A percentile compares a stretch with the other conserved stretches of the same genome.
Conservation (phyloP, 352 stramenopile species). For the Phytophthora podocarpi region DNA sequence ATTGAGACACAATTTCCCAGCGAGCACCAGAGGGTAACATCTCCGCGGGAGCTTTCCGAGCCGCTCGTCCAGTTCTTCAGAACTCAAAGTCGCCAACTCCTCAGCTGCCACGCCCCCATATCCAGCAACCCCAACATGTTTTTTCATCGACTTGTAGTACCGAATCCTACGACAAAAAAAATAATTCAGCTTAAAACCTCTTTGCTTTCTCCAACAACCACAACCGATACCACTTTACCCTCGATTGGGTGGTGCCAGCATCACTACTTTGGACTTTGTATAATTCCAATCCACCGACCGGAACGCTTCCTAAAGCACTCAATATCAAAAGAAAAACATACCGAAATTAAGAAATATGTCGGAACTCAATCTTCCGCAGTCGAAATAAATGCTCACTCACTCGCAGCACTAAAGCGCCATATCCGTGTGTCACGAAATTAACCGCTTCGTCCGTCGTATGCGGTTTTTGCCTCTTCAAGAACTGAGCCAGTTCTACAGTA, state of each 20-base stretch:
- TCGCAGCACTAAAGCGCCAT: conserved; percentile 69
- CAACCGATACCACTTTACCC: conserved; percentile 35
- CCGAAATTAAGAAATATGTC: conserved; percentile 1
- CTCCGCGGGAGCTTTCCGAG: conserved; percentile 69
- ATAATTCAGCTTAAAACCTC: not conserved
- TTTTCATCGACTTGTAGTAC: conserved; percentile 69
- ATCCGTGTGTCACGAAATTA: conserved; percentile 79
- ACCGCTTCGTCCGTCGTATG: conserved; percentile 59
- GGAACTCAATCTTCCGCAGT: not conserved
- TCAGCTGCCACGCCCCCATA: conserved; percentile 65
- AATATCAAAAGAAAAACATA: not conserved
- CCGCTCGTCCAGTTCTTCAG: conserved; percentile 49
- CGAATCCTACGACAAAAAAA: conserved; percentile 41
- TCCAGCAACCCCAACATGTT: conserved; percentile 50
- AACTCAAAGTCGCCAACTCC: conserved; percentile 52
- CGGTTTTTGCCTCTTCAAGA: conserved; percentile 66
- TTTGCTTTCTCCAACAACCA: not conserved
- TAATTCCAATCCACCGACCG: conserved; percentile 74
- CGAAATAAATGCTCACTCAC: conserved; percentile 24
- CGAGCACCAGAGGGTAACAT: conserved; percentile 66
- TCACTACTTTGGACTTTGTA: conserved; percentile 74
- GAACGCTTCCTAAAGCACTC: conserved; percentile 61
- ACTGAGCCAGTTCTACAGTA: conserved; percentile 43
- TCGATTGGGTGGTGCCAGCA: conserved; percentile 73
- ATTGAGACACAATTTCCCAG: conserved; percentile 71